A percentile compares a stretch with the other conserved stretches of the same genome.
Conservation (phyloP, 805 yeast species). For the Sugiyamaella boreocaroliniensis region DNA sequence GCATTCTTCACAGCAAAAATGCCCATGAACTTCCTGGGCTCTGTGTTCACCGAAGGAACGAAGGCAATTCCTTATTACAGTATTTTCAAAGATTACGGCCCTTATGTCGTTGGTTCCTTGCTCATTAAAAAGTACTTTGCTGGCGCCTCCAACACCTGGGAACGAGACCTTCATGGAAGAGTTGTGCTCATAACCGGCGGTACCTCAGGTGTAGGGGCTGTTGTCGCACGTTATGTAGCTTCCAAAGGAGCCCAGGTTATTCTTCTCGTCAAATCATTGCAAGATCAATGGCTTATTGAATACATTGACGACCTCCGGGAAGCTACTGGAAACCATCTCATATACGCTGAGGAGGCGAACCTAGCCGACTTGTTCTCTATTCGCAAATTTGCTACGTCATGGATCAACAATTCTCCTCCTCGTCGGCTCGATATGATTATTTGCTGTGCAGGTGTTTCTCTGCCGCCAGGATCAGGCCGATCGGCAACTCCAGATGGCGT, state of each 20-base stretch:
- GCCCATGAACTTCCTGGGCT: constrained; percentile 82
- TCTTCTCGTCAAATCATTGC: constrained; percentile 53
- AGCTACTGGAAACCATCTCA: constrained; percentile 58
- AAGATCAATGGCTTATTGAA: constrained; percentile 73
- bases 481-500: constrained; percentile 71
- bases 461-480: constrained; percentile 65
- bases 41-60: constrained; percentile 64
- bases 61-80: constrained; percentile 70
- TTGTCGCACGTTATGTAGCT: constrained; percentile 69
- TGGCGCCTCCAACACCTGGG: constrained; percentile 85
- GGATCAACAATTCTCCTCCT: constrained; percentile 89
- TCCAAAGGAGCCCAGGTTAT: constrained; percentile 79
- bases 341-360: constrained; percentile 90
- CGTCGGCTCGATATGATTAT: constrained; percentile 85
- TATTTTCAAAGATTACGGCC: constrained; percentile 50
- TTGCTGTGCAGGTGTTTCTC: constrained; percentile 77
- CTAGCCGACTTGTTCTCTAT: constrained; percentile 64
- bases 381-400: constrained; percentile 84
- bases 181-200: constrained; percentile 70
- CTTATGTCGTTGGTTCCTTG: constrained; percentile 42
- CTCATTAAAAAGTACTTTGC: constrained; percentile 65
- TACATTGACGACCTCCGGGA: constrained; percentile 72
- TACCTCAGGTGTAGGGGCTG: constrained; percentile 83
- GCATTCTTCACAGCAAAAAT: constrained; percentile 32
- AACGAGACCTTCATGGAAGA: constrained; percentile 82